Percentiles rank a stretch among this genome's conserved stretches.
Evolutionary conservation across 352 stramenopile genomes (phyloP).

Genomic region (Pythium brassicae): DNA sequence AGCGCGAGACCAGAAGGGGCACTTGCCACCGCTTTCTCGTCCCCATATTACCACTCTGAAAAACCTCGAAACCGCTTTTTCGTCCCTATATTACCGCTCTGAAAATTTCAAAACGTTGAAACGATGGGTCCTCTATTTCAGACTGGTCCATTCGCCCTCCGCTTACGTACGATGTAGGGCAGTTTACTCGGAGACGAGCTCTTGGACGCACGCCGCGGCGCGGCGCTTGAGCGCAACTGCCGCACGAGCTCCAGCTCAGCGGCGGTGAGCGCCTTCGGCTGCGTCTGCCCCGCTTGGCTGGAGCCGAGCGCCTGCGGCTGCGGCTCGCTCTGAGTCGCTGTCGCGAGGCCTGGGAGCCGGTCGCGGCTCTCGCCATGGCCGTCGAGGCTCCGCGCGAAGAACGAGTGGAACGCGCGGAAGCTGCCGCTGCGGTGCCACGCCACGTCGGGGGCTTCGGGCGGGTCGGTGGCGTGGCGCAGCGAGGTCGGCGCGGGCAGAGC

Average conservation of each 20-base stretch:
- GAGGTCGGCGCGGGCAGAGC: slow-evolving; percentile 8
- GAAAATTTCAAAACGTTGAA: slow-evolving; percentile 7
- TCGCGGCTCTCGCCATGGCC: neutral
- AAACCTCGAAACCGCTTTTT: too few relatives aligned
- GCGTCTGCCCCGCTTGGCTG: neutral
- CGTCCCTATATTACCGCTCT: too few relatives aligned
- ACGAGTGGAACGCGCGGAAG: slow-evolving; percentile 43
- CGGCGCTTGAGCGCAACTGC: neutral
- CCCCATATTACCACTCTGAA: too few relatives aligned
- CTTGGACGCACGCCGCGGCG: neutral
- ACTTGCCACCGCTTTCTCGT: too few relatives aligned
- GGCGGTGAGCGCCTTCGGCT: slow-evolving; percentile 6
- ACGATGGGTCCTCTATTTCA: neutral
- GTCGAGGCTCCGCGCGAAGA: slow-evolving; percentile 29
- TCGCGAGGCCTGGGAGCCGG: neutral
- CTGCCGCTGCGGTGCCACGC: slow-evolving; percentile 23
- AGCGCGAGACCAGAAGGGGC: too few relatives aligned
- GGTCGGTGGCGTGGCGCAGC: slow-evolving; percentile 12
- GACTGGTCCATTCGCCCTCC: slow-evolving; percentile 7
- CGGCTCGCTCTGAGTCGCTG: neutral
- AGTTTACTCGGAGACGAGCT: slow-evolving; percentile 24
- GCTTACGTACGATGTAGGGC: slow-evolving; percentile 36
- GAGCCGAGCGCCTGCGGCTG: neutral
- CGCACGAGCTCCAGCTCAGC: slow-evolving; percentile 10
- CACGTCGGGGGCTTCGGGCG: slow-evolving; percentile 14